Base-by-base conservation (phyloP, 257 asterid genomes). In the Craterostigma plantagineum region DNA sequence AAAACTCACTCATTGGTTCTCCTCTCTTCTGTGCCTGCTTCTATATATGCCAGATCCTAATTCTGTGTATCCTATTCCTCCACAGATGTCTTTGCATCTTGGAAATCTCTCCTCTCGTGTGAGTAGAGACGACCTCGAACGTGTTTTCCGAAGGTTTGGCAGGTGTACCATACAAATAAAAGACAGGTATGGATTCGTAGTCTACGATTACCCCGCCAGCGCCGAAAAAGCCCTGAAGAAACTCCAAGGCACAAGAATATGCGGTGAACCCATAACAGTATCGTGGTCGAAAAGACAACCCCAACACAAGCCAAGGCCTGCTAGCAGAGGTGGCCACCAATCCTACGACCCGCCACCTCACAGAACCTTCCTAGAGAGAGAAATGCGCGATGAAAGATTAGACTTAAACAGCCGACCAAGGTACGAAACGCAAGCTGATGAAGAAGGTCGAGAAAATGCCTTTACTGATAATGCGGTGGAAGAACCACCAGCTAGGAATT, bases 211-310 rank as follows among this genome's bases (percentile, higher is more conserved):
- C 54, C 78, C 70, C 39, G 62, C 75, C 18, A 54, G 68, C 53
- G 92, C 66, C 37, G 90, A 79, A 48, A 61, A 59, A 55, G 78
- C 90, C 43, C 64, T 76, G 41, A 64, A 66, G 60, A 51, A 66
- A 13, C 73, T 76, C 18, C 54, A 60, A 45, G 81, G 84, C 34
- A 64, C 61, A 44, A 72, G 60, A 51, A 72, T 79, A 15, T 79
- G 83, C 54, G 80, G 83, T 12, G 66, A 67, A 65, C 58, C 63
- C 18, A 55, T 79, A 23, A 67, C 65, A 16, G 37, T 79, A 43
- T 63, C 73, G 8, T 76, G 78, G 83, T 72, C 92, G 34, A 79
- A 65, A n/a, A 60, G 51, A 60, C 81, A 75, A 69, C 83, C 78
- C 48, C 65, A 14, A 16, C 49, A 42, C 10, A 30, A 52, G 43